Base-by-base conservation (phyloP, 257 asterid genomes). In the Gynochthodes officinalis region DNA sequence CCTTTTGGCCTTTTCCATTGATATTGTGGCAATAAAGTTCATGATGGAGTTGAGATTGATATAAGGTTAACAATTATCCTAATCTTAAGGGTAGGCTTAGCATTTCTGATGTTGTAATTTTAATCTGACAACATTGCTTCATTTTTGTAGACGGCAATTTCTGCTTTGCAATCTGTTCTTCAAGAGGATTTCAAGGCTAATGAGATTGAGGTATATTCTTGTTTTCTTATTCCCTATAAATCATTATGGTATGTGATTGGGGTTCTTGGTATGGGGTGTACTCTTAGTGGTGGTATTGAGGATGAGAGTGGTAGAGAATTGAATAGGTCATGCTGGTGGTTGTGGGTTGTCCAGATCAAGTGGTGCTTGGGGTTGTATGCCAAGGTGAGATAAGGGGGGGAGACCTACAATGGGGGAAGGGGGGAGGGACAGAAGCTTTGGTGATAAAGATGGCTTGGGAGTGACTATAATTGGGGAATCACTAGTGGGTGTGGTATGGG, bases 151-250 rank as follows among this genome's bases (percentile, higher is more conserved):
- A 94, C 95, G 62, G 89, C 98, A 48, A 91, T 94, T 64, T 88
- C 97, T 58, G 98, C 98, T 72, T 86, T 94, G 77, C 98, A 94
- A 70, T 94, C 98, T 66, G 97, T 94, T 70, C 92, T 94, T 18
- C 98, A 94, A 80, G 98, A 94, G 79, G 98, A 93, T 84, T 93
- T 93, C 83, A 94, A 91, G 87, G 96, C 98, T 76, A 94, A 84
- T 82, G 98, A 94, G 82, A 94, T 94, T 73, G 98, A 94, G 98
- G 98, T 93, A 88, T 63, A n/a, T 52, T 9, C 76, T 52, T 18
- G 43, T 73, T 54, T 15, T 55, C 57, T 43, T 33, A 21, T 42
- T 30, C 27, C 64, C n/a, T 12, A 18, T 50, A 7, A 14, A 2
- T 19, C 19, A 23, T 8, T 33, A 33, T 30, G 33, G 28, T 30